Base-by-base conservation (phyloP, 2,329 filamentous ascomycete species). In the Erysiphe neolycopersici region DNA sequence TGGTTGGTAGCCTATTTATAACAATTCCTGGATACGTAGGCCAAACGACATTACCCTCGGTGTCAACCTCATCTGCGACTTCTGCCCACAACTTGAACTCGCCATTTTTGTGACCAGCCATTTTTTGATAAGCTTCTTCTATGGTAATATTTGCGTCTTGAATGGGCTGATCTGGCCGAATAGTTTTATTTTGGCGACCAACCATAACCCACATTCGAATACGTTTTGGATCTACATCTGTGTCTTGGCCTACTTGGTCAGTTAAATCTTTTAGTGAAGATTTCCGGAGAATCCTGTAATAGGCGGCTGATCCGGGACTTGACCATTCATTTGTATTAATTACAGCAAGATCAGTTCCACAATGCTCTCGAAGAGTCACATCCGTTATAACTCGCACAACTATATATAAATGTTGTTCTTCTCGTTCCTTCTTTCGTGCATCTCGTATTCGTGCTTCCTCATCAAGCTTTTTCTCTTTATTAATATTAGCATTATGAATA, bases 131-230 rank as follows among this genome's bases (percentile, higher is more conserved):
- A 2, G 73, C 74, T 49, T 94, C 84, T 51, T 85, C 80, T 13
- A 89, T 64, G 0, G 76, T 85, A 58, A 82, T 78, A 5, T 76
- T 68, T 1, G 73, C 62, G 54, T 92, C 84, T 57, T 72, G 71
- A 41, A 98, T 74, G 0, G 84, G 81, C 46, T 82, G 76, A 56
- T 98, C 89, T 0, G 91, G 89, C 16, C 89, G 74, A 33, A 83
- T 78, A 0, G 89, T 98, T 60, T 93, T 94, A 58, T 98, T 98
- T 59, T 98, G 89, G 11, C 89, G 78, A 56, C 94, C 95, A 1
- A 98, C 89, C 85, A 98, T 94, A 44, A 83, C 73, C 91, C 89
- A 98, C 16, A 93, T 70, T 18, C 89, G 73, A 19, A 95, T 62
- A 47, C 72, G 70, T 45, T 73, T 73, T 0, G 77, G 65, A 38